Conservation (phyloP, 768 basidiomycete species). For the Atractiella rhizophila region DNA sequence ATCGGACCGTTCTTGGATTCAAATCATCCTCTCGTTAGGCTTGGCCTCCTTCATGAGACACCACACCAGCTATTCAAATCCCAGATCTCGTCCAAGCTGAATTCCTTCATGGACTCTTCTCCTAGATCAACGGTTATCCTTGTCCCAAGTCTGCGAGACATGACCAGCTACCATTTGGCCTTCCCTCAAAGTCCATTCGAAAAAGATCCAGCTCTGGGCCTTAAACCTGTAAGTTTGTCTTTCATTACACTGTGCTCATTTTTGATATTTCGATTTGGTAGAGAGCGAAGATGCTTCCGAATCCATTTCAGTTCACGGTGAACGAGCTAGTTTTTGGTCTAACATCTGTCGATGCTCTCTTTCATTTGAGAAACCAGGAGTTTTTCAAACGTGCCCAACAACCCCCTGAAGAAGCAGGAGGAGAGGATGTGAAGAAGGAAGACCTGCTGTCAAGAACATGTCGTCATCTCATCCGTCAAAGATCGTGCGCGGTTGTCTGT, state of each 20-base stretch:
- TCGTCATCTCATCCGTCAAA: conserved; percentile 58
- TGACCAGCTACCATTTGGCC: conserved; percentile 50
- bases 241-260: background rate
- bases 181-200: conserved; percentile 45
- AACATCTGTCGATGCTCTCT: conserved; percentile 64
- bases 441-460: conserved; percentile 38
- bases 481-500: conserved; percentile 32
- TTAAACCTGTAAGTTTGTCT: conserved; percentile 21
- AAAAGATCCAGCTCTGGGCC: conserved; percentile 17
- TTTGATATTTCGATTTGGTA: conserved; percentile 22
- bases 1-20: conserved; percentile 76
- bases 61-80: conserved; percentile 43
- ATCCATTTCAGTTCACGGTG: conserved; percentile 61
- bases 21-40: conserved; percentile 43
- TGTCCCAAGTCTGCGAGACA: conserved; percentile 57
- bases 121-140: conserved; percentile 50
- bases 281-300: conserved; percentile 58
- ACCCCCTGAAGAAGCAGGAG: background rate
- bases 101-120: conserved; percentile 32
- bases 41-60: conserved; percentile 42
- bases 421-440: background rate
- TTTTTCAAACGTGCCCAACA: conserved; percentile 24
- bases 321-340: conserved; percentile 57
- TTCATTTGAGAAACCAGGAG: conserved; percentile 69
- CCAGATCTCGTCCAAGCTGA: conserved; percentile 36